Base-by-base conservation (phyloP, 306 rosid species). In the Inga oerstediana region DNA sequence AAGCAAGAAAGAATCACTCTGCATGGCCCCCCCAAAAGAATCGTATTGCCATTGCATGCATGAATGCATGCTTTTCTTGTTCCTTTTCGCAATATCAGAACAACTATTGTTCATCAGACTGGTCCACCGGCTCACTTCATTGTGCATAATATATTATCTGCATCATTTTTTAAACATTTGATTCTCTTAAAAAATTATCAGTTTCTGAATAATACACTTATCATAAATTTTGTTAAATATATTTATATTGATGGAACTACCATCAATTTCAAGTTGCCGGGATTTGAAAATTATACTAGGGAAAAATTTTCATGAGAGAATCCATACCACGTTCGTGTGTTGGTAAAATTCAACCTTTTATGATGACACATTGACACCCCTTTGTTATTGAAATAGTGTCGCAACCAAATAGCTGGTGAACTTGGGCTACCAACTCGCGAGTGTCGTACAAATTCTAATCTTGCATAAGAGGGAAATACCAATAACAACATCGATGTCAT, bases 391-490 rank as follows among this genome's bases (percentile, higher is more conserved):
- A 66, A 79, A 74, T 59, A 72, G 4, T 44, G 72, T 80, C 7
- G 49, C 77, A 81, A 67, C 32, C 48, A 76, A 67, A 69, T 61
- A n/a, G 52, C 54, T 72, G 52, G 62, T 43, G 71, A 30, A 72
- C 67, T 34, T 34, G 64, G 59, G 67, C 79, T 8, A 82, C 11
- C 20, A n/a, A 59, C 68, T 45, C 30, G n/a, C 0, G 15, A 54
- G 78, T 67, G 71, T 66, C 14, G 24, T 30, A 49, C 44, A 54
- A 52, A 46, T 71, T 52, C 62, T 32, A 74, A 73, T 80, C 44
- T 83, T 81, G 85, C 79, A 82, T 54, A 79, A 83, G 79, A 62
- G 48, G 72, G 66, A 46, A 76, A 43, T 80, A 61, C 64, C 78
- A 68, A 70, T 43, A 41, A 54, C 61, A 52, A 20, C 41, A 61